Evolutionary conservation across 139 green algal species (phyloP).

Genomic region (Chlamydomonas sphaeroides): DNA sequence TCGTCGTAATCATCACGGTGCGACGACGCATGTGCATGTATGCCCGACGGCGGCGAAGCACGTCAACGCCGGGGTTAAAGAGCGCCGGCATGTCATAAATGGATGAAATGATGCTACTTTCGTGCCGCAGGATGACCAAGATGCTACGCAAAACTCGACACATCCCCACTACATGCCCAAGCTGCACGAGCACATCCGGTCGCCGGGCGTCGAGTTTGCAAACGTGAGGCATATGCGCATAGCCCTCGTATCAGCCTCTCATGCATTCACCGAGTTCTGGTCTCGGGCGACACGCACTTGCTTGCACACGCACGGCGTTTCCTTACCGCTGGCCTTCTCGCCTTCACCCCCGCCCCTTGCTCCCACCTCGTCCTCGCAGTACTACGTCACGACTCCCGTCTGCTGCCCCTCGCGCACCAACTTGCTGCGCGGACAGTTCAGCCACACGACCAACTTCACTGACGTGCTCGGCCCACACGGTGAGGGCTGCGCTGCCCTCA

Average conservation of each 20-base stretch:
- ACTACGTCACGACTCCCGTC: too few relatives aligned
- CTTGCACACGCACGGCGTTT: too few relatives aligned
- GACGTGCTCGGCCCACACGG: slow-evolving; percentile 21
- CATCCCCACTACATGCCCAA: slow-evolving; percentile 36
- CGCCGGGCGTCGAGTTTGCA: slow-evolving; percentile 22
- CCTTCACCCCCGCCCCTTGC: background rate
- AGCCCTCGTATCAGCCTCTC: too few relatives aligned
- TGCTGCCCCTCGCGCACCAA: slow-evolving; percentile 50
- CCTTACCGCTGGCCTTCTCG: too few relatives aligned
- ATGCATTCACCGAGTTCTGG: too few relatives aligned
- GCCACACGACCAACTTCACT: slow-evolving; percentile 47
- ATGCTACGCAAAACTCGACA: slow-evolving; percentile 21
- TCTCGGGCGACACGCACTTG: too few relatives aligned
- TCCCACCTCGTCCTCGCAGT: too few relatives aligned
- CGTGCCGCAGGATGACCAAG: slow-evolving; percentile 20
- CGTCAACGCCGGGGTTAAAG: background rate
- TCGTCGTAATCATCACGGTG: background rate
- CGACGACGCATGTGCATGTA: too few relatives aligned
- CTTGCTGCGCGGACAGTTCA: slow-evolving; percentile 30
- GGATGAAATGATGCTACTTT: background rate
- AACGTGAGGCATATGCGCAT: background rate
- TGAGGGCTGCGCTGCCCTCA: background rate
- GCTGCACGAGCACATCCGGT: slow-evolving; percentile 30
- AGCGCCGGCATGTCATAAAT: background rate
- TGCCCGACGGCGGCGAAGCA: too few relatives aligned